phyloP scores from a whole-genome alignment of 805 yeast species.

The Teunomyces funiuensis region DNA sequence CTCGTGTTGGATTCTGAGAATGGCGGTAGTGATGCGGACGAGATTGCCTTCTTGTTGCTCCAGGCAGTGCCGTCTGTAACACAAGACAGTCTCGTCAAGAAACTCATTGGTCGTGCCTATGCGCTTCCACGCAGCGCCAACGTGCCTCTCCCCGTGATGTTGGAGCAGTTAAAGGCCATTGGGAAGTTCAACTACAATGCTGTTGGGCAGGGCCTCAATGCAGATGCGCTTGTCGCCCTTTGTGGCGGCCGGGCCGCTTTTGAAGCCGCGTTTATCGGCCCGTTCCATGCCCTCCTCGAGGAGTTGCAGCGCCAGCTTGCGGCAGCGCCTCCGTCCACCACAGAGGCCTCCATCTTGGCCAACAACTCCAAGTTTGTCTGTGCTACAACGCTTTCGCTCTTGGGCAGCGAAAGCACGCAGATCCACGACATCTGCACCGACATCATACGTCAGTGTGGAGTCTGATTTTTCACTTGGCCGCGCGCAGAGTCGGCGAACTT shows the following conservation, averaged over 20 bases:
- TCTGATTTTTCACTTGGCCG: no score
- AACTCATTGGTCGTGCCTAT: conserved; percentile 2
- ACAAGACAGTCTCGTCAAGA: neutral
- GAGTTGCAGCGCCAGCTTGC: conserved; percentile 11
- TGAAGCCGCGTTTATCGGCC: conserved; percentile 10
- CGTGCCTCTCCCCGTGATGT: conserved; percentile 4
- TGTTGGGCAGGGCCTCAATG: neutral
- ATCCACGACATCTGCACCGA: conserved; percentile 4
- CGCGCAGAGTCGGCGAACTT: no score
- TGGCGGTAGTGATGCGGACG: no score
- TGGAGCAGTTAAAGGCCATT: conserved; percentile 20
- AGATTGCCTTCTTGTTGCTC: conserved; percentile 13
- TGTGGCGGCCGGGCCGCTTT: conserved; percentile 1
- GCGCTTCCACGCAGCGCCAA: neutral
- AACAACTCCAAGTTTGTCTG: conserved; percentile 36
- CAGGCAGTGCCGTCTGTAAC: conserved; percentile 15
- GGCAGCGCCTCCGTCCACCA: conserved; percentile 1
- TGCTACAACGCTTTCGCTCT: conserved; percentile 17
- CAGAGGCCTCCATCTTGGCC: conserved; percentile 16
- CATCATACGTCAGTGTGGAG: neutral
- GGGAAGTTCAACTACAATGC: conserved; percentile 19
- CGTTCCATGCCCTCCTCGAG: conserved; percentile 12
- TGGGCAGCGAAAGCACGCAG: neutral
- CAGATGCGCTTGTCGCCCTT: conserved; percentile 2
- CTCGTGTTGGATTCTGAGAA: conserved; percentile 3